Evolutionary conservation across 2,329 filamentous ascomycete genomes (phyloP).

Genomic region (Malbranchea cinnamomea): DNA sequence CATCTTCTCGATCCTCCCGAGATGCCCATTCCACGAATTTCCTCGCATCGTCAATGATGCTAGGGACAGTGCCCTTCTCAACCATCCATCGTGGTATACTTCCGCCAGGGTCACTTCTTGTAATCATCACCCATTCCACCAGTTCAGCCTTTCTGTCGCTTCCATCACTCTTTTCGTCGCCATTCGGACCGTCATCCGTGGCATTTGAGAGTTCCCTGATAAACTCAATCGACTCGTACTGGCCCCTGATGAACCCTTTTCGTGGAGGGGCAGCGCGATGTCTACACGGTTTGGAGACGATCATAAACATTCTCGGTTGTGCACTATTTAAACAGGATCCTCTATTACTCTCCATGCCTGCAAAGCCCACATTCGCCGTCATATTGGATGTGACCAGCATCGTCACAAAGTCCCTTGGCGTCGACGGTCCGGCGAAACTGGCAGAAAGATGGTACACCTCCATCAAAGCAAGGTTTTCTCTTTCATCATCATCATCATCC

Average conservation of each 20-base stretch:
- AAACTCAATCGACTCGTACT: conserved; percentile 84
- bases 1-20: conserved; percentile 30
- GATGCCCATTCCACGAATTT: conserved; percentile 73
- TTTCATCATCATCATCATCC: conserved; percentile 7
- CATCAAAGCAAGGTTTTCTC: conserved; percentile 12
- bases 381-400: conserved; percentile 52
- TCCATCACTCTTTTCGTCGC: conserved; percentile 32
- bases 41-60: conserved; percentile 62
- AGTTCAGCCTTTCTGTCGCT: conserved; percentile 45
- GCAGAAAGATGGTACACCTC: conserved; percentile 73
- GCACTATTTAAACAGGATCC: conserved; percentile 13
- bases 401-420: conserved; percentile 76
- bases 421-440: conserved; percentile 77
- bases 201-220: conserved; percentile 67
- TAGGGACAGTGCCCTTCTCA: conserved; percentile 71
- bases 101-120: conserved; percentile 73
- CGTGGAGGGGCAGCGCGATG: conserved; percentile 59
- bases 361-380: conserved; percentile 20
- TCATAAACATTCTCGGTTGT: conserved; percentile 57
- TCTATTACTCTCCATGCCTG: conserved; percentile 11
- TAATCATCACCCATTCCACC: conserved; percentile 89
- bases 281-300: conserved; percentile 70
- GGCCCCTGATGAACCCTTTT: conserved; percentile 62
- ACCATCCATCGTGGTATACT: conserved; percentile 82
- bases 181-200: conserved; percentile 9